Percentiles rank a stretch among this genome's conserved stretches.
Conservation (phyloP, 176 grass and related monocot genomes). For the Zea luxurians region DNA sequence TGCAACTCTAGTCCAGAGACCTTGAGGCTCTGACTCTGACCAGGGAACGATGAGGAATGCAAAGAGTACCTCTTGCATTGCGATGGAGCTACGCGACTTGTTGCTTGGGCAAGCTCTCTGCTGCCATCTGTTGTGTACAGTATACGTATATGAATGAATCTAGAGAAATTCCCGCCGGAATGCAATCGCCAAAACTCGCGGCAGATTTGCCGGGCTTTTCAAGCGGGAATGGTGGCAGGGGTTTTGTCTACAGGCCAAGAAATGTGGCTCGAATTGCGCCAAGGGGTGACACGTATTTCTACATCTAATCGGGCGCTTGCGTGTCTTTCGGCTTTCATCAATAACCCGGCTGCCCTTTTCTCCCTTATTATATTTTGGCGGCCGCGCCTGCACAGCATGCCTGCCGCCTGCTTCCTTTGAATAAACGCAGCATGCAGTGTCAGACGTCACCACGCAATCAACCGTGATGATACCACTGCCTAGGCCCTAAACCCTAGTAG, state of each 20-base stretch:
- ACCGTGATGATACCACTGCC: neutral
- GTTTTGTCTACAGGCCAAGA: slow-evolving; percentile 29
- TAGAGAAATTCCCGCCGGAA: neutral
- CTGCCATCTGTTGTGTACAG: neutral
- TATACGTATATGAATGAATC: neutral
- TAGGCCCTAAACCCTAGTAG: neutral
- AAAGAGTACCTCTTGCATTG: neutral
- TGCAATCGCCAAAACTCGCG: neutral
- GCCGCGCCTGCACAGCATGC: neutral
- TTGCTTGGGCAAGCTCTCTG: slow-evolving; percentile 12
- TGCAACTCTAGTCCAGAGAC: neutral
- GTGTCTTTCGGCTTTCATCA: slow-evolving; percentile 6
- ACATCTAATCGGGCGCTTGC: neutral
- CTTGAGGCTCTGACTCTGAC: neutral
- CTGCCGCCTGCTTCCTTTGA: slow-evolving; percentile 16
- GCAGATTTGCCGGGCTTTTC: neutral
- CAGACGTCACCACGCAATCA: neutral
- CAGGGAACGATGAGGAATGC: neutral
- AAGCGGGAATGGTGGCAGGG: slow-evolving; percentile 8
- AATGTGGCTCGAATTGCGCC: slow-evolving; percentile 35
- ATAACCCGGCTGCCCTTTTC: slow-evolving; percentile 2
- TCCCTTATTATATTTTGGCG: neutral
- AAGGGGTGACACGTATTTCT: slow-evolving; percentile 28
- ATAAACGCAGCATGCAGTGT: slow-evolving; percentile 12
- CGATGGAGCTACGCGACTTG: slow-evolving; percentile 20